Evolutionary conservation across 1,284 basidiomycete species (phyloP).

Genomic region (Baeospora myosura): DNA sequence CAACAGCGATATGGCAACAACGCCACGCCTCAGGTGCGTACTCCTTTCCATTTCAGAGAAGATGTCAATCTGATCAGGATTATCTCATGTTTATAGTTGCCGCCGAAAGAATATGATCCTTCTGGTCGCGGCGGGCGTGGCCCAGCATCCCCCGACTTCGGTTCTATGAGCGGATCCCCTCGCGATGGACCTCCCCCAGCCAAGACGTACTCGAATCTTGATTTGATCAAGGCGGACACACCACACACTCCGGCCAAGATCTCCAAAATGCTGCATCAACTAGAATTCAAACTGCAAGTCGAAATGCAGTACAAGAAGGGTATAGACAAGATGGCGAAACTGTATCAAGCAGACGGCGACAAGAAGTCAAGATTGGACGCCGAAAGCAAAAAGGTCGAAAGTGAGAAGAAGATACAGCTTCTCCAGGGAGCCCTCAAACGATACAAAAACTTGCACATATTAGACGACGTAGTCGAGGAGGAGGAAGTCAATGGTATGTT

Average conservation of each 20-base stretch:
- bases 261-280: conserved; percentile 95
- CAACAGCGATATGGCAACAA: conserved; percentile 40
- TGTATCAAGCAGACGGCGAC: conserved; percentile 93
- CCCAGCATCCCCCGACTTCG: conserved; percentile 35
- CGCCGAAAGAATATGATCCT: conserved; percentile 42
- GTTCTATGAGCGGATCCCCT: conserved; percentile 26
- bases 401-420: conserved; percentile 93
- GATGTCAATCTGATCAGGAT: conserved; percentile 25
- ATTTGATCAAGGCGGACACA: conserved; percentile 96
- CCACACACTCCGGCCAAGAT: conserved; percentile 96
- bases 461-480: conserved; percentile 85
- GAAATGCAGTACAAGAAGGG: conserved; percentile 98
- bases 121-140: conserved; percentile 29
- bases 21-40: conserved; percentile 31
- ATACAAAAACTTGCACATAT: conserved; percentile 93
- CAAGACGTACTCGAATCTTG: conserved; percentile 72
- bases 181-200: conserved; percentile 37
- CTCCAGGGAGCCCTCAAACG: conserved; percentile 88
- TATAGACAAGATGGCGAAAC: conserved; percentile 97
- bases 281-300: conserved; percentile 98
- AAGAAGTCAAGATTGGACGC: conserved; percentile 89
- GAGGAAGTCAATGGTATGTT: conserved; percentile 61
- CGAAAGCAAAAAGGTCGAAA: conserved; percentile 89
- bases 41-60: background rate
- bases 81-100: conserved; percentile 32